phyloP scores from a whole-genome alignment of 2,329 filamentous ascomycete species.

The Neobulgaria alba region DNA sequence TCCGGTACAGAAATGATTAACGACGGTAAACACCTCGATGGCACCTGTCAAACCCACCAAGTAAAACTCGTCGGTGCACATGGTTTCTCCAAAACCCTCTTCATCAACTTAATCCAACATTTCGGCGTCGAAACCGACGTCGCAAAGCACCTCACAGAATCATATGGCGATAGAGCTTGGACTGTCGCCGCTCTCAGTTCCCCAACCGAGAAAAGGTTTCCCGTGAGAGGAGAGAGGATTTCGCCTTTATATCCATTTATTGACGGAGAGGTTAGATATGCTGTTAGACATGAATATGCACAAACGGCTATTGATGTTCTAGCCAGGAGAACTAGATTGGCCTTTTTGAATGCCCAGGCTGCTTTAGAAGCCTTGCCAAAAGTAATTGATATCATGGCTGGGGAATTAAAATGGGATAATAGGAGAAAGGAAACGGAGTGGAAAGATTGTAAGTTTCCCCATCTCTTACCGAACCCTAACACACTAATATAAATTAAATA shows the following conservation, averaged over 20 bases:
- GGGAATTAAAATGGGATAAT: constrained; percentile 71
- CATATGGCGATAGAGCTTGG: constrained; percentile 91
- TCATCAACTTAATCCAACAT: constrained; percentile 92
- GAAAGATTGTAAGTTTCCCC: constrained; percentile 53
- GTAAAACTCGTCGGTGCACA: constrained; percentile 77
- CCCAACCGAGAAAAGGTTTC: constrained; percentile 71
- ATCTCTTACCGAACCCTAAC: neutral
- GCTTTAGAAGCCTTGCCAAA: constrained; percentile 76
- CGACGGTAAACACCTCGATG: constrained; percentile 62
- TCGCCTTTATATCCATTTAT: constrained; percentile 79
- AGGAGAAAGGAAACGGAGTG: constrained; percentile 71
- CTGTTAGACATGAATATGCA: constrained; percentile 81
- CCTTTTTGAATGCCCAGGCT: constrained; percentile 88
- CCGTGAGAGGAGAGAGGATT: constrained; percentile 73
- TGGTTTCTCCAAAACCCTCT: constrained; percentile 81
- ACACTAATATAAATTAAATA: constrained; percentile 20
- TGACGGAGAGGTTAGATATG: constrained; percentile 85
- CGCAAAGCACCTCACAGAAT: constrained; percentile 76
- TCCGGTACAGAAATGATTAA: constrained; percentile 62
- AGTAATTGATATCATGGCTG: constrained; percentile 82
- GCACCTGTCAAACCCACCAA: constrained; percentile 74
- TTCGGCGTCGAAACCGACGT: constrained; percentile 89
- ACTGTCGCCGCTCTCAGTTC: constrained; percentile 73
- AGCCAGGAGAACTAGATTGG: constrained; percentile 72
- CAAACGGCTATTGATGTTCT: constrained; percentile 85